Evolutionary conservation across 768 basidiomycete species (phyloP), one percentile per base, ranked within the genome.

Genomic region (Inosperma sp.): DNA sequence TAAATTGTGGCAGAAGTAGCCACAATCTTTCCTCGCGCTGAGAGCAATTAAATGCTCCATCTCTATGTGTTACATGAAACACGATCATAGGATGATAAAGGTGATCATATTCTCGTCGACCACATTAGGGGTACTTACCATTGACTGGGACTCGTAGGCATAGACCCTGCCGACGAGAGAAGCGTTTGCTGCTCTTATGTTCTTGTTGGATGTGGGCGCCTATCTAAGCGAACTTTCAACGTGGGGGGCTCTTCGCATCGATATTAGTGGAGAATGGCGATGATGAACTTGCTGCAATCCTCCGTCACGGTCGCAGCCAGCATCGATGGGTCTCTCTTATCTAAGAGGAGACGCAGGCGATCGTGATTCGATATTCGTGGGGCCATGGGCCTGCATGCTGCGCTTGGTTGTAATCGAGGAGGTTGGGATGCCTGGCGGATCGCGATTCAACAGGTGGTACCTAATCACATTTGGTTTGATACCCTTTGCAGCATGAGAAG

Each of bases 111-210:
- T n/a, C 49, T 67, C 31, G 52, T 63, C 25, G 56, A 64, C 36
- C 51, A 59, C 14, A 47, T 57, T 7, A 48, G 55, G 34, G 36
- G 59, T 16, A 57, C 64, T 27, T 9, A 56, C 63, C 36, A 62
- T 69, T 31, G 62, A 69, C 44, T 68, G 68, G 68, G 68, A 68
- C n/a, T n/a, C n/a, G 48, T 64, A 49, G 49, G 53, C 56, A 10
- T 49, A 57, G 39, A 48, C 40, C 16, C 30, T 41, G 7, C 36
- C 56, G 10, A 17, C 40, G 23, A 8, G 27, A 16, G 33, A 46
- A 16, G 51, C 51, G 6, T 52, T 52, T 34, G 27, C 30, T 36
- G 42, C 51, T 8, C 51, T 44, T 9, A 14, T 52, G 6, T 52
- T 17, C 16, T 23, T 52, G n/a, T 14, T 52, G 14, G 51, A 52